These are phyloP conservation scores for Heterobasidion occidentale DNA, from an alignment of 1,284 basidiomycete species.

Conservation along the genomic window DNA sequence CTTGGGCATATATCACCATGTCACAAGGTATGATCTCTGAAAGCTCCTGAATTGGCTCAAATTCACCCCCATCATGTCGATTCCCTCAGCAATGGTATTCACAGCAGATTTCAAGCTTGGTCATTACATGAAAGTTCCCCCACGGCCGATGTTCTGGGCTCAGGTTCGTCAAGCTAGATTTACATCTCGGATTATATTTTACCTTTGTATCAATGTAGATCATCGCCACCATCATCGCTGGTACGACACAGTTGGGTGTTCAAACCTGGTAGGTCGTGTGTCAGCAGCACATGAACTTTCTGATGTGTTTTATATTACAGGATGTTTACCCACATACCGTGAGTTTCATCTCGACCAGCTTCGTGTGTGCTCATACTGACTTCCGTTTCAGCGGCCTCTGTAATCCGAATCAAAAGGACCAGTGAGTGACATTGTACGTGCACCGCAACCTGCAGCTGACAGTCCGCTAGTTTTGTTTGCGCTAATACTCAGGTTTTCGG, in stretches of 20 bases:
- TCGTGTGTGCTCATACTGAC: not conserved
- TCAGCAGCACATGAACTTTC: not conserved
- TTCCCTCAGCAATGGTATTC: constrained; percentile 28
- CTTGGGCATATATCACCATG: constrained; percentile 44
- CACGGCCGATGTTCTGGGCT: constrained; percentile 39
- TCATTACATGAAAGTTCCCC: constrained; percentile 47
- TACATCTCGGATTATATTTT: no score
- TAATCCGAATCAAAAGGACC: constrained; percentile 18
- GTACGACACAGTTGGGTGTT: constrained; percentile 37
- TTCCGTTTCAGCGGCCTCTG: constrained; percentile 24
- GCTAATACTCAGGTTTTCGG: constrained; percentile 33
- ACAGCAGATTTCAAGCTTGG: constrained; percentile 45
- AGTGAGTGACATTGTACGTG: not conserved
- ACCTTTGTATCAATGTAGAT: constrained; percentile 11
- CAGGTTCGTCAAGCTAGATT: constrained; percentile 19
- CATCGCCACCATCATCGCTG: constrained; percentile 39
- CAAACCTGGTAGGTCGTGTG: constrained; percentile 28
- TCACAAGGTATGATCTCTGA: constrained; percentile 23
- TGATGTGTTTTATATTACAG: not conserved
- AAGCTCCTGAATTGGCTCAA: not conserved
- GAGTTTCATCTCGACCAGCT: not conserved
- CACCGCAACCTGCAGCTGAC: not conserved
- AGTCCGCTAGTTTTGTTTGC: constrained; percentile 16
- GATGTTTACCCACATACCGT: constrained; percentile 41
- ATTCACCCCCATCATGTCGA: not conserved